Evolutionary conservation across 768 basidiomycete genomes (phyloP).

Genomic region (Neoboletus brunneissimus): DNA sequence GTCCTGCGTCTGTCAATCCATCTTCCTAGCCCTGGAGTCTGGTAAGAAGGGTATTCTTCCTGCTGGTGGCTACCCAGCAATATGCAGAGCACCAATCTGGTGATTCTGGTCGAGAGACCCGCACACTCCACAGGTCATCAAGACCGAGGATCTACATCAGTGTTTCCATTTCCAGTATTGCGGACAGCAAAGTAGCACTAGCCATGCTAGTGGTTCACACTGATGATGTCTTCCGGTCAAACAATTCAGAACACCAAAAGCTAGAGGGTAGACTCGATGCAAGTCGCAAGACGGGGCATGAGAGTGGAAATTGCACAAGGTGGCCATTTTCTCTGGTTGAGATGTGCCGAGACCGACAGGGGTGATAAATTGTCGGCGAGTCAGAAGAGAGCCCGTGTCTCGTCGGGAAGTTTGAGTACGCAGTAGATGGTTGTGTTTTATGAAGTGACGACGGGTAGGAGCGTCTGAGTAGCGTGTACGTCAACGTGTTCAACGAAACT

Average conservation of each 20-base stretch:
- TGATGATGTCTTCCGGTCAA: too few species aligned
- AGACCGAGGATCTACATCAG: neutral
- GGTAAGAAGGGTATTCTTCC: neutral
- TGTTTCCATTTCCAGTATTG: neutral
- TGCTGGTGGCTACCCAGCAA: neutral
- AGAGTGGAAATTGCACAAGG: too few species aligned
- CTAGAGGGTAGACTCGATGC: too few species aligned
- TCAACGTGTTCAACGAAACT: constrained; percentile 15
- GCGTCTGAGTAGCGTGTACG: constrained; percentile 3
- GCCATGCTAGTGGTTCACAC: too few species aligned
- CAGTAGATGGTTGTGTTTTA: neutral
- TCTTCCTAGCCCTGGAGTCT: neutral
- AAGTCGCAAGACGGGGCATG: neutral
- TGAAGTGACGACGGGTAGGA: too few species aligned
- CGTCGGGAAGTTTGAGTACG: neutral
- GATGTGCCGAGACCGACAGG: neutral
- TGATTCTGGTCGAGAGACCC: neutral
- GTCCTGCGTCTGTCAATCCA: neutral
- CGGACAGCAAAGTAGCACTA: too few species aligned
- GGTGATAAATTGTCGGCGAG: neutral
- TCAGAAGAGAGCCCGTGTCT: neutral
- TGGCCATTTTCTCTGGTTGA: neutral
- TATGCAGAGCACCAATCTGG: neutral
- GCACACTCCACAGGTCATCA: neutral
- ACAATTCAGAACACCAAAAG: too few species aligned